A percentile compares a stretch with the other conserved stretches of the same genome.
Conservation (phyloP, 352 stramenopile species). For the Phytophthora pini region DNA sequence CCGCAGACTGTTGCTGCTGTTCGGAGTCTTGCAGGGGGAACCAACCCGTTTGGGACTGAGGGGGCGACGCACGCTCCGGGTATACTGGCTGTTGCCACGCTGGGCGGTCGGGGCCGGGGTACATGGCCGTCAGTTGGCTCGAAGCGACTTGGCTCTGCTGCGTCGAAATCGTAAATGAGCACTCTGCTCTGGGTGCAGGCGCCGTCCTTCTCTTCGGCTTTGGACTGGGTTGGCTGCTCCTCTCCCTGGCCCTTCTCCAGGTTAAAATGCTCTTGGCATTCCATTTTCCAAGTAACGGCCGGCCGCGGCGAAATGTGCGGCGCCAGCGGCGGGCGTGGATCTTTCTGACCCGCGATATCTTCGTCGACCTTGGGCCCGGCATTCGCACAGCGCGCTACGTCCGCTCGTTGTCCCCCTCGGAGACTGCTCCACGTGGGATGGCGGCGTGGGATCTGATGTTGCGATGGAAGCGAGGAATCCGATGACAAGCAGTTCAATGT, state of each 20-base stretch:
- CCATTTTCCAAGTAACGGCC: slow-evolving; percentile 40
- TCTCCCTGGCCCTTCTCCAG: slow-evolving; percentile 29
- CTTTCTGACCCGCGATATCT: slow-evolving; percentile 9
- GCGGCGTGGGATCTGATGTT: slow-evolving; percentile 3
- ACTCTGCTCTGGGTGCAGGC: slow-evolving; percentile 13
- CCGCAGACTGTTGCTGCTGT: slow-evolving; percentile 3
- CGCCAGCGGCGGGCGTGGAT: slow-evolving; percentile 1
- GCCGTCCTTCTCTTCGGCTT: slow-evolving; percentile 13
- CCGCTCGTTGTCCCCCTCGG: slow-evolving; percentile 7
- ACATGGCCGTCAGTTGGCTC: slow-evolving; percentile 10
- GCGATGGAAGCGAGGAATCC: not conserved
- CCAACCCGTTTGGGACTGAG: slow-evolving; percentile 57
- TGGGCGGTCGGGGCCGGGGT: slow-evolving; percentile 13
- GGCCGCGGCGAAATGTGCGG: slow-evolving; percentile 17
- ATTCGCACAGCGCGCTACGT: not conserved
- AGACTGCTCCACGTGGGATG: slow-evolving; percentile 14
- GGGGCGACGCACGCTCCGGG: slow-evolving; percentile 17
- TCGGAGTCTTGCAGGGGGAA: slow-evolving; percentile 51
- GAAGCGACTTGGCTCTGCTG: not conserved
- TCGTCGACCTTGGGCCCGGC: slow-evolving; percentile 10
- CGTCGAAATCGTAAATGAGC: slow-evolving; percentile 36
- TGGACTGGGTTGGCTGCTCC: slow-evolving; percentile 20
- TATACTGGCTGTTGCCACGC: slow-evolving; percentile 16
- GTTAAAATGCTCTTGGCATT: slow-evolving; percentile 15
- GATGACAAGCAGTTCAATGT: no score